These are phyloP conservation scores for Escovopsis sp. DNA, from an alignment of 2,329 filamentous ascomycete genomes.

Conservation along the genomic window DNA sequence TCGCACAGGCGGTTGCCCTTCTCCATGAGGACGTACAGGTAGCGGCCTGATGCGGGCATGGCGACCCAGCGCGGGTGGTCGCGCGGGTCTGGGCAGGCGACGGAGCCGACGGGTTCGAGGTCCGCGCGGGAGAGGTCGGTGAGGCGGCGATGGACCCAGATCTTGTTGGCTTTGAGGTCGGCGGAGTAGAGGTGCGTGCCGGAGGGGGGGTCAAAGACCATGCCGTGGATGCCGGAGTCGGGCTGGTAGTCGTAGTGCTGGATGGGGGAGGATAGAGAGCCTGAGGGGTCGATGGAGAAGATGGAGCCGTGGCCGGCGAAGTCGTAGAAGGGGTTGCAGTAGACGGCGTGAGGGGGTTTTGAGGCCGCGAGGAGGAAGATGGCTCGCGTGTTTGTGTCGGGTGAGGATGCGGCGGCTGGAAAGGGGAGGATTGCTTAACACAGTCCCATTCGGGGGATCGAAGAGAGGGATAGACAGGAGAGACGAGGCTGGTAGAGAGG, in stretches of 20 bases:
- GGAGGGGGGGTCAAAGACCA: conserved; percentile 59
- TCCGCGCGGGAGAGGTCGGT: conserved; percentile 26
- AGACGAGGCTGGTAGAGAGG: conserved; percentile 7
- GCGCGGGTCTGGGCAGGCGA: conserved; percentile 51
- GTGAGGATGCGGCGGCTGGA: conserved; percentile 49
- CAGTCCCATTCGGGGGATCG: no score
- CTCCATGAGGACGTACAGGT: conserved; percentile 80
- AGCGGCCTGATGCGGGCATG: conserved; percentile 61
- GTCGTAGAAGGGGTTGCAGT: conserved; percentile 83
- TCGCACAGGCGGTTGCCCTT: conserved; percentile 72
- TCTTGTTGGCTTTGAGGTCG: conserved; percentile 60
- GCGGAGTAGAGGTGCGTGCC: conserved; percentile 68
- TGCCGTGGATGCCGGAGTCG: conserved; percentile 61
- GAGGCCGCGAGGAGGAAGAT: conserved; percentile 76
- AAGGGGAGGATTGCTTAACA: no score
- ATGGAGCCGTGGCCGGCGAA: conserved; percentile 71
- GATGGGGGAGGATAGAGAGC: conserved; percentile 45
- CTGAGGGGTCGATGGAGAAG: conserved; percentile 42
- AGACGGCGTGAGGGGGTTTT: conserved; percentile 65
- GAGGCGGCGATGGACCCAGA: conserved; percentile 69
- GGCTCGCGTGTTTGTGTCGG: conserved; percentile 67
- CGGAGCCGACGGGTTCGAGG: conserved; percentile 53
- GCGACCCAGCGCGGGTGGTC: conserved; percentile 86
- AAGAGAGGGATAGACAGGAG: no score
- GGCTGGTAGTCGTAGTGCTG: conserved; percentile 61